Base-by-base conservation (phyloP, 1,284 basidiomycete species). In the Malassezia caprae region DNA sequence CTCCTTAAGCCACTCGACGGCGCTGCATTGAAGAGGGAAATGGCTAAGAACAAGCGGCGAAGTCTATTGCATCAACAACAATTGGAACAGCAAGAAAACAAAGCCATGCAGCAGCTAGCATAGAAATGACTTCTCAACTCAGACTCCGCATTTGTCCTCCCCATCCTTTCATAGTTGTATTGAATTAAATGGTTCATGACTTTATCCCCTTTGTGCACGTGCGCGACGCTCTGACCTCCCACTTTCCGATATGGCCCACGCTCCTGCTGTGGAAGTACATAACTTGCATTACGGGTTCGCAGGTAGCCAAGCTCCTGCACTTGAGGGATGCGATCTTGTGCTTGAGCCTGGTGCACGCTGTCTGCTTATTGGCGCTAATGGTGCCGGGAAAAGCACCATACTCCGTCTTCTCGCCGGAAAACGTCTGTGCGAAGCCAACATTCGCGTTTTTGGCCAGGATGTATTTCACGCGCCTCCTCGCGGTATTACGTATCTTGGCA, bases 41-140 rank as follows among this genome's bases (percentile, higher is more conserved):
- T 98, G 90, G 91, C 89, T 28, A 96, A 94, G 78, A 90, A 87
- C 57, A 96, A 93, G 79, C 85, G 90, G 79, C 91, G 93, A 82
- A 93, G 88, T 28, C 39, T 48, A 2, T 32, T 48, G 24, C 48
- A 50, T 27, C 48, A 41, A 21, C 39, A 51, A 21, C 37, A 49
- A 28, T 24, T 40, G 17, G 32, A 50, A 32, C 37, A 50, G 24
- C 37, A 39, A 39, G n/a, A 30, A 34, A n/a, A 15, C 5, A 50
- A 24, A 42, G 28, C 48, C 21, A 2, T 34, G 13, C 32, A 39
- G 17, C 19, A 39, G 3, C 15, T 39, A 21, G 1, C 37, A 10
- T 39, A 39, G 37, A 39, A 8, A 5, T 21, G 19, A 10, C 7
- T 19, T 8, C 8, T 19, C 15, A 4, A 39, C 19, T 21, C 19